Base-by-base conservation (phyloP, 2,329 filamentous ascomycete genomes). In the Cordyceps pruinosa region DNA sequence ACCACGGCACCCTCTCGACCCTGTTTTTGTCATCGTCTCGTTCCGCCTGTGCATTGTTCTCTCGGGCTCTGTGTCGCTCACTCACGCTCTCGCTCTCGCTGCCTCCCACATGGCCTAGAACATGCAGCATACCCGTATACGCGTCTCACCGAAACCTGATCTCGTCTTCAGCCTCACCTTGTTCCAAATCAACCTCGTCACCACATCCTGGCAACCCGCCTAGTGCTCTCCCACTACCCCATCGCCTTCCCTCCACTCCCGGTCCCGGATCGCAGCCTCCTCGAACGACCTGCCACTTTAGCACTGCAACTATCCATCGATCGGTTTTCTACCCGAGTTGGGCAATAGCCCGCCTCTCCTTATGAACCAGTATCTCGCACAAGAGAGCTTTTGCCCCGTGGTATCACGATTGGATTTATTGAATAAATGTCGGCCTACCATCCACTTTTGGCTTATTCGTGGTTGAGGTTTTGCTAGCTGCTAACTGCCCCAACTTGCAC, bases 291-390 rank as follows among this genome's bases (percentile, higher is more conserved):
- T 41, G 19, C 17, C 8, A 28, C 15, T 46, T 32, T 48, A 48
- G 44, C 26, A 39, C 15, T 49, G 26, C 35, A 12, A 56, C 44
- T 41, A 28, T 54, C 25, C n/a, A 48, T 56, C 53, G 35, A 56
- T 49, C 45, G 45, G 35, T 41, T 37, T 42, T 25, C 32, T 34
- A 28, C 42, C 52, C 42, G 15, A 39, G 52, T 23, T 39, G 5
- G 42, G 30, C 50, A 45, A 45, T 25, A 45, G 30, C 26, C 35
- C 49, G 49, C 28, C 21, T 42, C 28, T 44, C 28, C 21, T 37
- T 35, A 25, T 45, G 35, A 45, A 13, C 30, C 13, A 35, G 39
- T 19, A 44, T 45, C 4, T 10, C 12, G n/a, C 25, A 4, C 26
- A 21, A 12, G 23, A 50, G 9, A 25, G 46, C 30, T 21, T 12